Evolutionary conservation across 1,284 basidiomycete genomes (phyloP), one percentile per base, ranked within the genome.

Genomic region (Rugosomyces carneus): DNA sequence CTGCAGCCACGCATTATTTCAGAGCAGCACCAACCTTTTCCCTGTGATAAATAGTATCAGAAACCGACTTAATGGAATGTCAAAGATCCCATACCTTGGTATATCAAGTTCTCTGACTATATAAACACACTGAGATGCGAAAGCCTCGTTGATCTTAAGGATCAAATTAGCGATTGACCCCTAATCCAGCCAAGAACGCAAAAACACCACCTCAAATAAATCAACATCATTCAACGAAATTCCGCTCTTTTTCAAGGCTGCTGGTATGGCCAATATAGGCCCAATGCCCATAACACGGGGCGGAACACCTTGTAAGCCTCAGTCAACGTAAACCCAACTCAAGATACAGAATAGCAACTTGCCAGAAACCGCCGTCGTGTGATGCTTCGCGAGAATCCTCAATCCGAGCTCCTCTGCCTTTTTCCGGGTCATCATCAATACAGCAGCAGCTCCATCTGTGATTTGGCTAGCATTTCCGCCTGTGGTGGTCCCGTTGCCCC

Each of bases 401-500:
- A 93, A 62, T 3, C 86, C 85, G 9, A 93, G 72, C 58, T 84
- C 79, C 59, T 91, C 83, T 3, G 92, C 92, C 63, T 89, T 89
- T 49, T 73, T 72, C 50, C 93, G 71, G n/a, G 79, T 84, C 93
- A 94, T 95, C 52, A 95, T 63, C 49, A 95, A 58, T 1, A 91
- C 80, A 11, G 89, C 87, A 0, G 92, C 90, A 6, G 86, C 89
- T 15, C 92, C 92, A 59, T 95, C 92, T 4, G 92, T 93, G 50
- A 94, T 76, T 60, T 89, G 87, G 53, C 79, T 84, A 18, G 92
- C 89, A 65, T 94, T 95, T 16, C 91, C 91, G n/a, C 88, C 90
- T 4, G 91, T 93, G 13, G 89, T 91, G 36, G 77, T 76, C 1
- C 71, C 65, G 7, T 81, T 81, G 1, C 82, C 84, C 89, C 90